Percentiles rank a stretch among this genome's conserved stretches.
These are phyloP conservation scores for Candida easanensis DNA, from an alignment of 805 yeast genomes.

Conservation along the genomic window DNA sequence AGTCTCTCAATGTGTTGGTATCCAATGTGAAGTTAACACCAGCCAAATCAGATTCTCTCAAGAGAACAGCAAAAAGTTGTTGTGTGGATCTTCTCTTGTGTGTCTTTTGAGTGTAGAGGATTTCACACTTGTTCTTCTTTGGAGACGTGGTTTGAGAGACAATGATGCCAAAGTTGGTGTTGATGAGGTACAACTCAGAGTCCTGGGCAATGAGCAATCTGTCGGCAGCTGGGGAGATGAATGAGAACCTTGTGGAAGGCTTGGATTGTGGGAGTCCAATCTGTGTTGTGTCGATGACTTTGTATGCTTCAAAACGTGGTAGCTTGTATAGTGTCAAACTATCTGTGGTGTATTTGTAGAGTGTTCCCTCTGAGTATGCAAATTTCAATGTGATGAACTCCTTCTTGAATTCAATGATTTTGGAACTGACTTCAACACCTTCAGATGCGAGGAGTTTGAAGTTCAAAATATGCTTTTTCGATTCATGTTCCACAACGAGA, in stretches of 20 bases:
- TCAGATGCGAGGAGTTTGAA: slow-evolving; percentile 18
- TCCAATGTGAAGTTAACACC: slow-evolving; percentile 54
- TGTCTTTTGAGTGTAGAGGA: slow-evolving; percentile 12
- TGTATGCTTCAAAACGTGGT: slow-evolving; percentile 24
- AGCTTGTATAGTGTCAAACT: slow-evolving; percentile 16
- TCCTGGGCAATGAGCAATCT: slow-evolving; percentile 26
- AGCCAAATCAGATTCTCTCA: slow-evolving; percentile 23
- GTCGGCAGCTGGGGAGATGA: slow-evolving; percentile 27
- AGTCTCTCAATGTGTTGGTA: slow-evolving; percentile 62
- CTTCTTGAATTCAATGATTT: slow-evolving; percentile 21
- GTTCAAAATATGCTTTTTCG: slow-evolving; percentile 18
- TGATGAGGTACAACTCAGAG: slow-evolving; percentile 35
- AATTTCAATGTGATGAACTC: slow-evolving; percentile 11
- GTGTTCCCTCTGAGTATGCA: slow-evolving; percentile 19
- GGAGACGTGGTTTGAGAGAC: slow-evolving; percentile 16
- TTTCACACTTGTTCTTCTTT: slow-evolving; percentile 18
- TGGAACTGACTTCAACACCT: slow-evolving; percentile 26
- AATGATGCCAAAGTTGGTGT: slow-evolving; percentile 29
- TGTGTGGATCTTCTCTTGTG: slow-evolving; percentile 9
- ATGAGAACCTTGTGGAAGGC: slow-evolving; percentile 6
- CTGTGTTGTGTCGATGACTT: slow-evolving; percentile 8
- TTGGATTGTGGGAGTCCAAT: slow-evolving; percentile 2
- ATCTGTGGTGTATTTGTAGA: slow-evolving; percentile 21
- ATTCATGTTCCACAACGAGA: slow-evolving; percentile 15
- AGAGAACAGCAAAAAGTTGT: slow-evolving; percentile 20